Evolutionary conservation across 306 rosid genomes (phyloP), one percentile per base, ranked within the genome.

Genomic region (Lagenaria siceraria): DNA sequence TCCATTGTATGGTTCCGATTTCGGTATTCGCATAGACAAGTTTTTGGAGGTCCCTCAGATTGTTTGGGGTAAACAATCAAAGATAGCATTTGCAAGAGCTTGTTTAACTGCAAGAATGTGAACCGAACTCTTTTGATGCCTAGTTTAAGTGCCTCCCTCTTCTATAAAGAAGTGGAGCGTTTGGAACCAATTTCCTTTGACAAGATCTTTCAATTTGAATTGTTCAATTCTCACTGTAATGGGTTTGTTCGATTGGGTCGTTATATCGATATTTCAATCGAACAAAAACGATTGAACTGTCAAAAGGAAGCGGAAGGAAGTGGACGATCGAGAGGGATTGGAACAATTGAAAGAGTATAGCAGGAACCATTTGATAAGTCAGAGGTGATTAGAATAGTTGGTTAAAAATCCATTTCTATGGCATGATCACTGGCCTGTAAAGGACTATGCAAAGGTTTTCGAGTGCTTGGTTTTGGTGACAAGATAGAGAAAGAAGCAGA

Each of bases 391-490:
- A 84, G 60, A 66, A 87, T 95, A 33, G 89, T 87, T 12, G 98
- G 97, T 24, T n/a, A 95, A 92, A 42, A 90, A 95, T 77, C 98
- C 98, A 0, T 95, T 95, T 84, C 73, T 95, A 64, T 95, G 98
- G 98, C 98, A 92, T 36, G 98, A 95, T 81, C 98, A 92, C 84
- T 95, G 98, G 98, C 89, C 96, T 24, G 90, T 89, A 68, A 89
- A 86, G 84, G 96, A 92, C 79, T 92, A 95, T 55, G 97, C 96
- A 3, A 85, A 81, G 80, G 89, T 92, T 74, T 88, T 92, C 19
- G 98, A 88, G 84, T 95, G 98, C 80, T 84, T 95, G 80, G 85
- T 86, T 80, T 80, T 90, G 88, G 88, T 31, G 96, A 90, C 61
- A 93, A 87, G 85, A 77, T 90, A 64, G 80, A 83, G 70, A 82